A percentile compares a stretch with the other conserved stretches of the same genome.
These are phyloP conservation scores for Gossypium herbaceum DNA, from an alignment of 345 rosid genomes.

Conservation along the genomic window DNA sequence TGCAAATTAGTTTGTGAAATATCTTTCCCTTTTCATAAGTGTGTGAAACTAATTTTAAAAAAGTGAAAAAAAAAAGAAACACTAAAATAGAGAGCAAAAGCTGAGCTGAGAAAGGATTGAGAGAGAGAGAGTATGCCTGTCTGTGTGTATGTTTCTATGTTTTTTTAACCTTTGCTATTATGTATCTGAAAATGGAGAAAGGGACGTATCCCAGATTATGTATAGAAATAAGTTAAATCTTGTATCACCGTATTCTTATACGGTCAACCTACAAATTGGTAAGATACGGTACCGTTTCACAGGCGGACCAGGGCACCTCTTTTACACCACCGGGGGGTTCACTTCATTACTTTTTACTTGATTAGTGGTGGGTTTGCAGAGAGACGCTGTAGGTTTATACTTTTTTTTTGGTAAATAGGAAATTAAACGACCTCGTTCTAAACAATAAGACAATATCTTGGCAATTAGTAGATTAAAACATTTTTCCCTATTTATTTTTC, in stretches of 20 bases:
- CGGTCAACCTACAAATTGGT: constrained; percentile 15
- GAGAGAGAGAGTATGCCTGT: not conserved
- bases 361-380: constrained; percentile 10
- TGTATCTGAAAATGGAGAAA: constrained; percentile 7
- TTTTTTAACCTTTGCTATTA: not conserved
- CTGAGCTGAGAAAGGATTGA: not conserved
- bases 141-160: not conserved
- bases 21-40: not conserved
- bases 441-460: too few species aligned
- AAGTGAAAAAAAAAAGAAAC: not conserved
- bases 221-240: not conserved
- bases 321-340: not conserved
- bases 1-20: not conserved
- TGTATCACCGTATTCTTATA: not conserved
- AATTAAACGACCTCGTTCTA: not conserved
- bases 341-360: not conserved
- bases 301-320: not conserved
- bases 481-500: not conserved
- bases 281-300: constrained; percentile 10
- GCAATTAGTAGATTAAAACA: too few species aligned
- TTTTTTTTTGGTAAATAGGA: not conserved
- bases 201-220: not conserved
- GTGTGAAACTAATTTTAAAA: not conserved
- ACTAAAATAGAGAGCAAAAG: not conserved
- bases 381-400: constrained; percentile 15